These are phyloP conservation scores for Plasmodium malariae DNA, from an alignment of 169 alveolate species.

Conservation along the genomic window DNA sequence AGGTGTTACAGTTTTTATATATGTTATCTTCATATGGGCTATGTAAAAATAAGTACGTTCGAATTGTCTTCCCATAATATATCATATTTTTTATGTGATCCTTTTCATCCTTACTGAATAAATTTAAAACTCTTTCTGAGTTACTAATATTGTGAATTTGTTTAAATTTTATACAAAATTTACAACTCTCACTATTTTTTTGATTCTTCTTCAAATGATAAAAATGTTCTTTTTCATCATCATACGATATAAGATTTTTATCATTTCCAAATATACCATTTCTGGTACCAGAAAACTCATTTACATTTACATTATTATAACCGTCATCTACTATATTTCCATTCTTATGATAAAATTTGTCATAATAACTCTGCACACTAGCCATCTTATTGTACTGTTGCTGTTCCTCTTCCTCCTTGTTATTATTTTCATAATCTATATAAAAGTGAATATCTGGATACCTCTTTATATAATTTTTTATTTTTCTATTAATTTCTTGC, in stretches of 20 bases:
- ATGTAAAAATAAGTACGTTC: conserved; percentile 52
- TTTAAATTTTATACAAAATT: conserved; percentile 62
- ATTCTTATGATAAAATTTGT: background rate
- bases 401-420: conserved; percentile 33
- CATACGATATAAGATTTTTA: conserved; percentile 33
- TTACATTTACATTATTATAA: background rate
- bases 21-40: conserved; percentile 69
- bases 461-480: conserved; percentile 65
- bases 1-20: conserved; percentile 49
- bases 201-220: conserved; percentile 56
- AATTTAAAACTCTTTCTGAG: conserved; percentile 30
- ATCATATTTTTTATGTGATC: conserved; percentile 55
- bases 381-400: background rate
- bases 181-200: conserved; percentile 31
- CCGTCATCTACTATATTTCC: background rate
- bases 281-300: too few species aligned
- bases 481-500: conserved; percentile 68
- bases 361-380: background rate
- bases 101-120: conserved; percentile 33
- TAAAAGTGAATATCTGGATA: conserved; percentile 76
- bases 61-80: conserved; percentile 68
- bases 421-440: conserved; percentile 53
- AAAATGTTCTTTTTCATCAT: conserved; percentile 77
- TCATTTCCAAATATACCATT: conserved; percentile 10
- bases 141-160: conserved; percentile 37